Conservation (phyloP, 2,329 filamentous ascomycete species). For the Penicillium hordei region DNA sequence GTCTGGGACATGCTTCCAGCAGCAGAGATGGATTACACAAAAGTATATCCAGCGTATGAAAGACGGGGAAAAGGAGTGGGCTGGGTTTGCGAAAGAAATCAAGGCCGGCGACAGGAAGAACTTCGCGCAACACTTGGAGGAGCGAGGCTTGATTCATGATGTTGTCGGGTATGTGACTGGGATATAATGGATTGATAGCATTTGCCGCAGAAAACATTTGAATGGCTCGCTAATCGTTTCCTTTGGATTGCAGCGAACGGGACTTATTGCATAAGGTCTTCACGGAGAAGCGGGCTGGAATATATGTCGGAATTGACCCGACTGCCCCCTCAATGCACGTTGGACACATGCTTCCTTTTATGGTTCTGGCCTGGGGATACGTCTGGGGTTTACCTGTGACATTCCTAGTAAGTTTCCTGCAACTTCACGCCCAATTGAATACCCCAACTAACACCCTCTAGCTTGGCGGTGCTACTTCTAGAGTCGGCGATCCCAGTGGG, state of each 20-base stretch:
- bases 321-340: conserved; percentile 52
- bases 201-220: neutral
- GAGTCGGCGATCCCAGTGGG: conserved; percentile 50
- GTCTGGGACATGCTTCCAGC: conserved; percentile 6
- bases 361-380: conserved; percentile 52
- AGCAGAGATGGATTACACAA: conserved; percentile 42
- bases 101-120: conserved; percentile 44
- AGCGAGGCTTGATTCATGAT: conserved; percentile 48
- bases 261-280: conserved; percentile 46
- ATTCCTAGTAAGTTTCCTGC: conserved; percentile 43
- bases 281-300: conserved; percentile 47
- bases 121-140: conserved; percentile 47
- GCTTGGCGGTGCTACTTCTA: conserved; percentile 49
- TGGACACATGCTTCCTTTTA: conserved; percentile 53
- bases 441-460: conserved; percentile 27
- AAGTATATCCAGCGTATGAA: conserved; percentile 38
- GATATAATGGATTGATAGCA: neutral
- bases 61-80: conserved; percentile 45
- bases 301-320: conserved; percentile 52
- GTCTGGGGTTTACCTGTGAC: conserved; percentile 48
- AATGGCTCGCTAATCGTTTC: conserved; percentile 11
- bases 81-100: conserved; percentile 43
- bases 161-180: conserved; percentile 44
- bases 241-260: conserved; percentile 35
- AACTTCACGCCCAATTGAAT: neutral